Evolutionary conservation across 2,329 filamentous ascomycete species (phyloP), one percentile per base, ranked within the genome.

Genomic region (Arthroderma uncinatum): DNA sequence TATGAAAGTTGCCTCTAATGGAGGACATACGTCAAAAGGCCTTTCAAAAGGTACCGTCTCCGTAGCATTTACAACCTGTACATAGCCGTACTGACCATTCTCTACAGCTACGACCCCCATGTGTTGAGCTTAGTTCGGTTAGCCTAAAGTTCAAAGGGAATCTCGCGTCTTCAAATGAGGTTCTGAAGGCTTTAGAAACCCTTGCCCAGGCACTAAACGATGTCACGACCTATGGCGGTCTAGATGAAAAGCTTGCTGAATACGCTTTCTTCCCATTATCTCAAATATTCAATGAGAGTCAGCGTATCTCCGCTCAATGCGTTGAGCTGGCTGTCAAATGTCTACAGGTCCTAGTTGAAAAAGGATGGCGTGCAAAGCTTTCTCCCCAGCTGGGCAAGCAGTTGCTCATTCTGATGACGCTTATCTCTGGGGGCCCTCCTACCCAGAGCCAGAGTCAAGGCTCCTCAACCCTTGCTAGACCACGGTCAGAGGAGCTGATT

Each of bases 221-320:
- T 14, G 69, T 83, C 14, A 64, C 67, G 21, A 65, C 64, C 6
- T 69, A 73, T 36, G 65, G 71, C 61, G 64, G 68, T 1, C 68
- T 97, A 16, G 89, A 96, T 68, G 79, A 84, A 55, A 92, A 90
- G 68, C 75, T 97, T 16, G 89, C 91, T 12, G 91, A 96, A 74
- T 98, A 97, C 76, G 81, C 87, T 66, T 97, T 97, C 76, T 95
- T 96, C 61, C 93, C 93, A 0, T 76, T 98, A 0, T 90, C 89
- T 0, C 86, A 93, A 64, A 82, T 97, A 39, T 85, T 98, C 64
- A 85, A 89, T 58, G 80, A 84, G 61, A 85, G 88, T 63, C 82
- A 86, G 61, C 78, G 80, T 52, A 82, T 91, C 56, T 84, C 91
- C 0, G 80, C 87, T 50, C 79, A 80, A 55, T 72, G 62, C 40